These are phyloP conservation scores for Hyaloscypha finlandica DNA, from an alignment of 495 filamentous ascomycete genomes.

Conservation along the genomic window DNA sequence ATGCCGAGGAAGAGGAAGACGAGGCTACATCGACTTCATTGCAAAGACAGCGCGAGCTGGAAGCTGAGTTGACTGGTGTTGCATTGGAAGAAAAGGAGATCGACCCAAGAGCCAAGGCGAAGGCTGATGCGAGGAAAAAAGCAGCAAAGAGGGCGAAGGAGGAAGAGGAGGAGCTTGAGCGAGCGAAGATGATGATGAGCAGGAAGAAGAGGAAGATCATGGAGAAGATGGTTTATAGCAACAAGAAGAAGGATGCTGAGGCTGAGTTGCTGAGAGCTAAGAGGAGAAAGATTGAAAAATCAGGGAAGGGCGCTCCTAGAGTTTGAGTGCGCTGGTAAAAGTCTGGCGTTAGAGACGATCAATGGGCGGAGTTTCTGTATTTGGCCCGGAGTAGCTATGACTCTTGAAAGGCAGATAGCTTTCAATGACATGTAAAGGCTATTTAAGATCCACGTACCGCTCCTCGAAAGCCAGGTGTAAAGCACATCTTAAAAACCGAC, in stretches of 20 bases:
- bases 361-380: background rate
- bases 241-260: conserved; percentile 81
- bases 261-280: conserved; percentile 74
- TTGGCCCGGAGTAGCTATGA: background rate
- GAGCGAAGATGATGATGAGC: conserved; percentile 90
- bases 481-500: too few relatives aligned
- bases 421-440: background rate
- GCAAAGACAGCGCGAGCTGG: conserved; percentile 83
- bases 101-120: conserved; percentile 59
- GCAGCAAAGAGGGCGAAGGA: conserved; percentile 67
- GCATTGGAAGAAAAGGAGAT: conserved; percentile 42
- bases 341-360: conserved; percentile 6
- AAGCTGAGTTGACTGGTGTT: conserved; percentile 75
- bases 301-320: conserved; percentile 27
- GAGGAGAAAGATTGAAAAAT: conserved; percentile 84
- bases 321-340: conserved; percentile 11
- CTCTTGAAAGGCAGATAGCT: background rate
- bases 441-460: too few relatives aligned
- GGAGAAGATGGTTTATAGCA: conserved; percentile 90
- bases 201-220: conserved; percentile 87
- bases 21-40: conserved; percentile 49
- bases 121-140: conserved; percentile 64
- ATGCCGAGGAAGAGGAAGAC: conserved; percentile 49
- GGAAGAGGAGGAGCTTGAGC: conserved; percentile 81
- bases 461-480: too few relatives aligned